phyloP scores from a whole-genome alignment of 2,329 filamentous ascomycete species.

The Aspergillus brunneoviolaceus region DNA sequence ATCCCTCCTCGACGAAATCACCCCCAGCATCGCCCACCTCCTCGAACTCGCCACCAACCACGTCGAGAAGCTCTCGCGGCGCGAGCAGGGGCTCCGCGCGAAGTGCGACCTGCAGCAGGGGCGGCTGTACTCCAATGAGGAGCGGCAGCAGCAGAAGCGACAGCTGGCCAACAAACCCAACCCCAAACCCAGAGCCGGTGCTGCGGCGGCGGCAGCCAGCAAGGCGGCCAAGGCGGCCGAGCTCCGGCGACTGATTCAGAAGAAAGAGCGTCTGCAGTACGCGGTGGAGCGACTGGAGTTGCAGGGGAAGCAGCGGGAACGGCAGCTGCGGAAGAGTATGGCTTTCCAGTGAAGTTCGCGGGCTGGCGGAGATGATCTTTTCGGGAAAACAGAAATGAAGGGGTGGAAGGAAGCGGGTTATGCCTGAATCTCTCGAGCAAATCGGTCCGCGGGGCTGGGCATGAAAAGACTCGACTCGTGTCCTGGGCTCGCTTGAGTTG shows the following conservation, averaged over 20 bases:
- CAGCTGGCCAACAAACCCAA: too few relatives aligned
- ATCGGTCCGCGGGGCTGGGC: too few relatives aligned
- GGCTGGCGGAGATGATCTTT: not conserved
- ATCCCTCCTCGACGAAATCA: constrained; percentile 81
- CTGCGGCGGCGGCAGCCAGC: constrained; percentile 19
- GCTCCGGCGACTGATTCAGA: constrained; percentile 69
- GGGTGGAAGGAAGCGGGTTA: too few relatives aligned
- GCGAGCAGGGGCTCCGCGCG: constrained; percentile 79
- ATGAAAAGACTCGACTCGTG: not conserved
- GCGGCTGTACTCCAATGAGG: constrained; percentile 51
- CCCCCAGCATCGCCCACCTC: constrained; percentile 77
- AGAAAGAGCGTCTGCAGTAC: constrained; percentile 83
- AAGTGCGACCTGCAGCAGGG: constrained; percentile 82
- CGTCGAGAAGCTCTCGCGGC: constrained; percentile 76
- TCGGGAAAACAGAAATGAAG: not conserved
- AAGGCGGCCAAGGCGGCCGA: constrained; percentile 53
- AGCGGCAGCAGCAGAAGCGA: constrained; percentile 24
- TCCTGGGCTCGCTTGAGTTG: not conserved
- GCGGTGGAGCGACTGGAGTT: constrained; percentile 81
- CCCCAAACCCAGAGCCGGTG: constrained; percentile 16
- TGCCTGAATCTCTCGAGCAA: not conserved
- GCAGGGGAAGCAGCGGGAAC: constrained; percentile 75
- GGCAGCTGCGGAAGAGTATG: constrained; percentile 72
- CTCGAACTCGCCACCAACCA: constrained; percentile 80
- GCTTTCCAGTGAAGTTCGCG: constrained; percentile 48